Percentiles rank a stretch among this genome's conserved stretches.
Evolutionary conservation across 495 filamentous ascomycete species (phyloP).

Genomic region (Talaromyces ruber): DNA sequence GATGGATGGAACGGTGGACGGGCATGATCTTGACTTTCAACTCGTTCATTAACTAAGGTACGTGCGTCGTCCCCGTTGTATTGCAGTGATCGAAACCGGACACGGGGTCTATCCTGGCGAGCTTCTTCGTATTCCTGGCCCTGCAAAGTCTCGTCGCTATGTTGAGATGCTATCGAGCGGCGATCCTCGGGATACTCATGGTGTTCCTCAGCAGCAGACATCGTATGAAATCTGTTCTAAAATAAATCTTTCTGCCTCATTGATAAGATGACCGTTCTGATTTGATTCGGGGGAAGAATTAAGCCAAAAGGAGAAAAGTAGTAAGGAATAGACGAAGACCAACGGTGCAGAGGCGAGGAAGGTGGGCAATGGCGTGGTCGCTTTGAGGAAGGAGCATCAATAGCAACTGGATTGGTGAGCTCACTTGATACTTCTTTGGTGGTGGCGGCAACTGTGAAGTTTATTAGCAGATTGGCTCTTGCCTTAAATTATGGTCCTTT

Average conservation of each 20-base stretch:
- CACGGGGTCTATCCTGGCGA: not conserved
- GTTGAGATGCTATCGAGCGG: not conserved
- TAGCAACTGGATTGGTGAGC: not conserved
- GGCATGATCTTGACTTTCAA: conserved; percentile 1
- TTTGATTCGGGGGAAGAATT: not conserved
- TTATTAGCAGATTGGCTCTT: not conserved
- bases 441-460: not conserved
- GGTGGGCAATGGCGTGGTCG: not conserved
- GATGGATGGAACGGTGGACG: conserved; percentile 6
- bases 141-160: conserved; percentile 5
- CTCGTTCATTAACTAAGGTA: not conserved
- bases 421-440: not conserved
- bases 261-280: not conserved
- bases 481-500: not conserved
- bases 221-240: not conserved
- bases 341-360: not conserved
- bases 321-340: not conserved
- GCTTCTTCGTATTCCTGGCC: not conserved
- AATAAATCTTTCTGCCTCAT: not conserved
- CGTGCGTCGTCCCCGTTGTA: not conserved
- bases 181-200: conserved; percentile 5
- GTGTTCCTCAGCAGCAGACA: conserved; percentile 7
- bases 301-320: not conserved
- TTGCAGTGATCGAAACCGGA: conserved; percentile 4
- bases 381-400: not conserved